phyloP scores from a whole-genome alignment of 176 grass and related monocot species.

The Cenchrus purpureus region DNA sequence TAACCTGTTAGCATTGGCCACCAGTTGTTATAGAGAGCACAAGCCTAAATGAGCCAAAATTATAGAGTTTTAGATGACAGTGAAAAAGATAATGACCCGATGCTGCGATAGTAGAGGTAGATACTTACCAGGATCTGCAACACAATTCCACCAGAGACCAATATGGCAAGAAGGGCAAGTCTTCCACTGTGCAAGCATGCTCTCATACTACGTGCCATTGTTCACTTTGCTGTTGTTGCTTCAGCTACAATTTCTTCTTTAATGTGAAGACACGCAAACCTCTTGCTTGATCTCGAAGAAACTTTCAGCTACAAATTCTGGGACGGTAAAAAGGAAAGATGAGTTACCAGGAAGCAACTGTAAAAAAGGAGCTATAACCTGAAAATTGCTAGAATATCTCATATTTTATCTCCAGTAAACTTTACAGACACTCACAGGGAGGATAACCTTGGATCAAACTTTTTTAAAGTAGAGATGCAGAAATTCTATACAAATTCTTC shows the following conservation, averaged over 20 bases:
- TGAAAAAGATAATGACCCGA: background rate
- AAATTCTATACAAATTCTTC: background rate
- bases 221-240: background rate
- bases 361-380: background rate
- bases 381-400: too few relatives aligned
- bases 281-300: background rate
- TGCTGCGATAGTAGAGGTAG: background rate
- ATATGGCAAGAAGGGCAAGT: slow-evolving; percentile 78
- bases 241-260: slow-evolving; percentile 12
- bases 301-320: slow-evolving; percentile 16
- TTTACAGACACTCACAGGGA: background rate
- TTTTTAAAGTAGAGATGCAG: background rate
- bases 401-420: background rate
- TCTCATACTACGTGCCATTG: slow-evolving; percentile 68
- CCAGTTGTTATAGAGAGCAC: slow-evolving; percentile 92
- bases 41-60: slow-evolving; percentile 56
- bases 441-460: background rate
- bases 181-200: slow-evolving; percentile 71
- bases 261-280: too few relatives aligned
- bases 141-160: slow-evolving; percentile 75
- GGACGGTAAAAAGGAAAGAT: background rate
- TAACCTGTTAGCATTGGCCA: slow-evolving; percentile 99
- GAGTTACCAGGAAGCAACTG: background rate
- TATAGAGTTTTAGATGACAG: slow-evolving; percentile 20
- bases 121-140: slow-evolving; percentile 83